phyloP scores from a whole-genome alignment of 73 alveolate genomes.

The Paraurostyla sp. region DNA sequence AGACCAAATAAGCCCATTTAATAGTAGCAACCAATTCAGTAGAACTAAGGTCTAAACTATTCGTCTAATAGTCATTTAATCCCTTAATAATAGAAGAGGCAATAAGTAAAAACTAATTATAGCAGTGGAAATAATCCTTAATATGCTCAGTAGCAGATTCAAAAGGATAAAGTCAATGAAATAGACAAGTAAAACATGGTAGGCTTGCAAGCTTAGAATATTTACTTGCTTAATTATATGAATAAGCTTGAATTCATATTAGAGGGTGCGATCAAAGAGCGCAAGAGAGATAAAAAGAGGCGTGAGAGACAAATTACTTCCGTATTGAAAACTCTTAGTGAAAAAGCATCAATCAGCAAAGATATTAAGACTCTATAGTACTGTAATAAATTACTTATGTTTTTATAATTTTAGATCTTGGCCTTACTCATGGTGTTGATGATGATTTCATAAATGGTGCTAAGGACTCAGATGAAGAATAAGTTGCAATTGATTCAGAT shows the following conservation, averaged over 20 bases:
- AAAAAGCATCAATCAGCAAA: background rate
- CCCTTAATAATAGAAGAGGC: too few relatives aligned
- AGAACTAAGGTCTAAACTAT: too few relatives aligned
- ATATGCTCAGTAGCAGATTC: too few relatives aligned
- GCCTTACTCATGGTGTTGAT: background rate
- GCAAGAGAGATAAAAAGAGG: constrained; percentile 15
- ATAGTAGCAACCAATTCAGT: too few relatives aligned
- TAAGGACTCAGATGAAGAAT: constrained; percentile 9
- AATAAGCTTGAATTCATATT: constrained; percentile 14
- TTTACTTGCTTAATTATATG: constrained; percentile 26
- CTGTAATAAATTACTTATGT: background rate
- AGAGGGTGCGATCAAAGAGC: constrained; percentile 4
- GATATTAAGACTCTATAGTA: constrained; percentile 6
- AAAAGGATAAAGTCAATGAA: background rate
- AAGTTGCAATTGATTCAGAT: constrained; percentile 3
- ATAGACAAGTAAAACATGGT: background rate
- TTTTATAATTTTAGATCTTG: background rate
- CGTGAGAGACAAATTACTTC: background rate
- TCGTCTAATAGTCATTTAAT: too few relatives aligned
- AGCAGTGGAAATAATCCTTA: too few relatives aligned
- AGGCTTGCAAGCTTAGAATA: constrained; percentile 8
- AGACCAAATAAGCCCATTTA: too few relatives aligned
- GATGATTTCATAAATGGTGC: background rate
- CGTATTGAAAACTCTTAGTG: constrained; percentile 2
- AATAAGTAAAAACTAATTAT: too few relatives aligned